Evolutionary conservation across 495 filamentous ascomycete species (phyloP), one percentile per base, ranked within the genome.

Genomic region (Podospora anserina): DNA sequence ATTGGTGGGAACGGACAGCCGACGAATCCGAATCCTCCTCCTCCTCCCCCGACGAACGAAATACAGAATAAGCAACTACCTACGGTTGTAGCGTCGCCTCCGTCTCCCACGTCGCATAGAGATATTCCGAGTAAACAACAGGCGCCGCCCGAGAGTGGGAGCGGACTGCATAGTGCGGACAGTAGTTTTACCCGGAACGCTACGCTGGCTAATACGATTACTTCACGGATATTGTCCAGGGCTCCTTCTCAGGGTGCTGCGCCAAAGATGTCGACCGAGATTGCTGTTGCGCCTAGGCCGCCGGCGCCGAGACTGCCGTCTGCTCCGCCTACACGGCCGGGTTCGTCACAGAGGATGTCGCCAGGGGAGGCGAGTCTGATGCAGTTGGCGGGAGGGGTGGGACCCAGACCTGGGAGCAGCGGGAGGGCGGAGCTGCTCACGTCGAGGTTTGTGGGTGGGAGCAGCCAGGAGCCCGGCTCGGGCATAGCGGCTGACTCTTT

Each of bases 241-340:
- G 82, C 79, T 34, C 81, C 84, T 6, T 86, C 84, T 11, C 80
- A 86, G 55, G 82, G 85, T 68, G 83, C 84, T 23, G 82, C 85
- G 16, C 88, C 88, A 57, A 83, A 85, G 71, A 88, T 88, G 84
- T 86, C 86, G 32, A 70, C 81, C 64, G 80, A 88, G 68, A 85
- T 81, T 16, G 87, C 82, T 5, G 83, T 82, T 1, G 86, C 81
- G 27, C 39, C 39, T 6, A 5, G 39, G 39, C 39, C 39, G 15
- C 39, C 39, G 39, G 39, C 39, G 9, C 39, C 39, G 9, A 11
- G 39, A 13, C 39, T 16, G 39, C 9, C 39, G 15, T 49, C 39
- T 16, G 39, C 9, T 16, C 39, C 39, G 39, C 39, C 39, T 49
- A 49, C 39, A 13, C 66, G 68, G 11, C 80, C 79, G 30, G 76